phyloP scores from a whole-genome alignment of 768 basidiomycete genomes.

The Podaxis sp. region DNA sequence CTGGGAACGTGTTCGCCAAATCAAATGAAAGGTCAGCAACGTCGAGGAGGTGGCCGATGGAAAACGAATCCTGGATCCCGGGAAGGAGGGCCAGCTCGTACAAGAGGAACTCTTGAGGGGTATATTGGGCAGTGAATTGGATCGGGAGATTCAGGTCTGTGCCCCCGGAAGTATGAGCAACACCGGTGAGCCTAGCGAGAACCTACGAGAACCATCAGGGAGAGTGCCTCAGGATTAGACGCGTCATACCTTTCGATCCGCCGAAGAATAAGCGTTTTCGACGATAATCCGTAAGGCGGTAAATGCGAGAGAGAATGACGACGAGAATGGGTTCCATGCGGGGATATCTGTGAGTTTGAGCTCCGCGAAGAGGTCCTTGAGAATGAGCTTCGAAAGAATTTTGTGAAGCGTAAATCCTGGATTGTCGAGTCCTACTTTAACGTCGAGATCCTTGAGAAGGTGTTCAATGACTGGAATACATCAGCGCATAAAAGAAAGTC shows the following conservation, averaged over 20 bases:
- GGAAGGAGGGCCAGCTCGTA: background rate
- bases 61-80: background rate
- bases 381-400: background rate
- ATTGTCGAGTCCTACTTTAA: background rate
- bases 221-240: background rate
- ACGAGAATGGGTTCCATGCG: background rate
- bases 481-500: background rate
- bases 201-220: background rate
- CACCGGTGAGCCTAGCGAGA: background rate
- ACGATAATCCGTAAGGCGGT: background rate
- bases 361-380: background rate
- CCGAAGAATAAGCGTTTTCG: background rate
- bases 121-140: background rate
- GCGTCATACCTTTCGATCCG: background rate
- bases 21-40: background rate
- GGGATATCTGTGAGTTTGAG: background rate
- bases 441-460: background rate
- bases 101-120: background rate
- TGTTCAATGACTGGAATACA: background rate
- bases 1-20: background rate
- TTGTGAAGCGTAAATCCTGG: background rate
- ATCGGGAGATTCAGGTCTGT: background rate
- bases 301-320: background rate
- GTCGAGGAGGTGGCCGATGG: background rate
- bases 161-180: background rate